Conservation (phyloP, 1,139 yeast genomes). For the Torulaspora pretoriensis region DNA sequence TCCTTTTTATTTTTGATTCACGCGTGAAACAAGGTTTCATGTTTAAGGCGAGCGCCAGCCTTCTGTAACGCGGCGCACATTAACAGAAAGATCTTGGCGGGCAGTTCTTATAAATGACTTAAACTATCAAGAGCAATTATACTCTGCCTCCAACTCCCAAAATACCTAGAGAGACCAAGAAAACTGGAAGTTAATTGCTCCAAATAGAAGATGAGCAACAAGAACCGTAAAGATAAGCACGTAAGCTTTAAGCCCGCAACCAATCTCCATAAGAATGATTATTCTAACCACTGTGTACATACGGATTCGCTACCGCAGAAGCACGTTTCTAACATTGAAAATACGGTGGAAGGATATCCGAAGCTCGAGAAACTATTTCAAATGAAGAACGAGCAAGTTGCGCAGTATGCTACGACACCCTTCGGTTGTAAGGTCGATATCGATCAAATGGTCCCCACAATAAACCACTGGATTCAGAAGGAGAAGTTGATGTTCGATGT, state of each 20-base stretch:
- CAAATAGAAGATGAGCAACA: slow-evolving; percentile 3
- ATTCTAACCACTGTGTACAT: slow-evolving; percentile 63
- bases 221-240: slow-evolving; percentile 16
- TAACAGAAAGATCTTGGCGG: neutral
- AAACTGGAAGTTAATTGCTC: neutral
- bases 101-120: neutral
- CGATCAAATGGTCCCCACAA: slow-evolving; percentile 50
- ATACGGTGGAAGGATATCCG: slow-evolving; percentile 80
- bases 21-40: slow-evolving; percentile 7
- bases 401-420: slow-evolving; percentile 53
- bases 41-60: neutral
- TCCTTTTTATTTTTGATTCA: neutral
- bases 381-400: slow-evolving; percentile 52
- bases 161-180: neutral
- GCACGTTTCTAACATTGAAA: slow-evolving; percentile 58
- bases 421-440: slow-evolving; percentile 58
- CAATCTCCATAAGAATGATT: slow-evolving; percentile 49
- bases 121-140: neutral
- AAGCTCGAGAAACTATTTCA: slow-evolving; percentile 64
- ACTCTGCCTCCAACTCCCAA: neutral
- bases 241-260: slow-evolving; percentile 26
- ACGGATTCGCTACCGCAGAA: slow-evolving; percentile 57
- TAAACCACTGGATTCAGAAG: slow-evolving; percentile 56
- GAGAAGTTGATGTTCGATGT: slow-evolving; percentile 72
- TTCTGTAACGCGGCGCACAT: slow-evolving; percentile 2